These are phyloP conservation scores for Exophiala calicioides DNA, from an alignment of 2,329 filamentous ascomycete species.

Conservation along the genomic window DNA sequence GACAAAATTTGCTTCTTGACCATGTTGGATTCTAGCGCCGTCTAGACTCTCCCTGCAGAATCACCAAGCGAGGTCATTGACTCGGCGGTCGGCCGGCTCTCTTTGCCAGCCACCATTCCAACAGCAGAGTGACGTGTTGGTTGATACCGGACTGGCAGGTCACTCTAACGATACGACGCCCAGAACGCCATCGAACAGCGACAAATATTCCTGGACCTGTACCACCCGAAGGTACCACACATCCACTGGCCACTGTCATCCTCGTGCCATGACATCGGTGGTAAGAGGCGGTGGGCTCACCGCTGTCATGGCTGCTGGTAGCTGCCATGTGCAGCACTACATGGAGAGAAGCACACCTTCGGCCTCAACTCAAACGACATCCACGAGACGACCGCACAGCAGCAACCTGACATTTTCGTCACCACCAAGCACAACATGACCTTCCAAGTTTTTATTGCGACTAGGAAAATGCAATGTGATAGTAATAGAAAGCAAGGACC, in stretches of 20 bases:
- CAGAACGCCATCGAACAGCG: too few relatives aligned
- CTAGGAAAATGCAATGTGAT: too few relatives aligned
- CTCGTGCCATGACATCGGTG: slow-evolving; percentile 5
- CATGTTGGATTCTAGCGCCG: too few relatives aligned
- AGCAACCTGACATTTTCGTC: slow-evolving; percentile 1
- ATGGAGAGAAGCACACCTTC: background rate
- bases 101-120: too few relatives aligned
- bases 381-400: background rate
- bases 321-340: slow-evolving; percentile 17
- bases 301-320: slow-evolving; percentile 16
- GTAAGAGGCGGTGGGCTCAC: slow-evolving; percentile 25
- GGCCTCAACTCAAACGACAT: background rate
- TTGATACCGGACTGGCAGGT: background rate
- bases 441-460: too few relatives aligned
- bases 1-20: too few relatives aligned
- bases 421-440: background rate
- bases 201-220: too few relatives aligned
- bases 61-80: background rate
- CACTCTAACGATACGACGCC: too few relatives aligned
- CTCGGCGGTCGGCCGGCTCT: too few relatives aligned
- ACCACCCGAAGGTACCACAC: slow-evolving; percentile 15
- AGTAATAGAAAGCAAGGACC: too few relatives aligned
- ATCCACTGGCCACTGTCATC: slow-evolving; percentile 2
- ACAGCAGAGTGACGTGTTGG: slow-evolving; percentile 1
- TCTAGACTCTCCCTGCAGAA: background rate